Evolutionary conservation across 345 rosid genomes (phyloP), one percentile per base, ranked within the genome.

Genomic region (Toxicodendron radicans): DNA sequence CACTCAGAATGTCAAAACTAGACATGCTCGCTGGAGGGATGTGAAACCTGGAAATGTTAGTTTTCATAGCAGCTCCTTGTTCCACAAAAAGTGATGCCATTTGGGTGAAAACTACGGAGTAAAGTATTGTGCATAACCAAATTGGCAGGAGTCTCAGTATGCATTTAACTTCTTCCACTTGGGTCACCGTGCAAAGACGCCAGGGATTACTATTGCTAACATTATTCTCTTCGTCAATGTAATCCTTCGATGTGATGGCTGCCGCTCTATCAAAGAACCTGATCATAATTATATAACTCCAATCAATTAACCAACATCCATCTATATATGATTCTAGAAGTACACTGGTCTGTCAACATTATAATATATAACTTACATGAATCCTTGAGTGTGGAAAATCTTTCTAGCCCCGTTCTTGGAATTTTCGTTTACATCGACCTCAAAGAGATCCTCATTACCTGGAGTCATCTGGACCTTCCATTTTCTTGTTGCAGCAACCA

Each of bases 21-120:
- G 98, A 95, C 98, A 95, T 93, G 90, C 97, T 86, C n/a, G 99
- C 93, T 0, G 99, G 84, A 2, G 99, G 98, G 57, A 95, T 84
- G 73, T 70, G 79, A 84, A 95, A 93, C 70, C 62, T 60, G 1
- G 85, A 79, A 41, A 91, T 65, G 45, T 72, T 85, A 16, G 91
- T 89, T 65, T 83, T 86, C 99, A 95, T 93, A 18, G 86, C 91
- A 1, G 90, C 99, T 5, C 98, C 99, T 83, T 95, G 99, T 82
- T 88, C 97, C 20, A 95, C 99, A n/a, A 95, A 95, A 32, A 95
- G 87, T 18, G 98, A 95, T 17, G 99, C 99, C 99, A 95, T 93
- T 78, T 95, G 98, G 43, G 99, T 93, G 86, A 93, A 95, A 56
- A 93, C 95, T 1, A 95, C 99, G 0, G 99, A 95, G 89, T 90